These are phyloP conservation scores for Mollisia scopiformis DNA, from an alignment of 2,329 filamentous ascomycete species.

Conservation along the genomic window DNA sequence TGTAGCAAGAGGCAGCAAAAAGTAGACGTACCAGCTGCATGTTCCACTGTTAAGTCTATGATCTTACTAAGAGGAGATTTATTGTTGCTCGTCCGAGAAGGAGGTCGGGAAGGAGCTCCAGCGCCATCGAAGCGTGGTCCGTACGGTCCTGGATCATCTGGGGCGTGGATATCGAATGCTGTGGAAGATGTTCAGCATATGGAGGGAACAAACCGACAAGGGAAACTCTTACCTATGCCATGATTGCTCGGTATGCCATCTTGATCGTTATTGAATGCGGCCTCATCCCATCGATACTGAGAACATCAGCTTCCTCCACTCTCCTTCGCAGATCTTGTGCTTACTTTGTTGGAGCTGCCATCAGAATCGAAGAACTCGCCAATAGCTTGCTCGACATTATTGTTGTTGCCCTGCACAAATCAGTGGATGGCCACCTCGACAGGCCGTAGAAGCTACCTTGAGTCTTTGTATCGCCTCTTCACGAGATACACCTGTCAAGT, in stretches of 20 bases:
- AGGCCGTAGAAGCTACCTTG: constrained; percentile 22
- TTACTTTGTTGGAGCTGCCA: constrained; percentile 40
- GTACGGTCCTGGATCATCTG: constrained; percentile 48
- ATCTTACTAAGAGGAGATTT: constrained; percentile 58
- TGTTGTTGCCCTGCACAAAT: constrained; percentile 45
- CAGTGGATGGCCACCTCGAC: constrained; percentile 12
- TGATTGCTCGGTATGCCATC: constrained; percentile 50
- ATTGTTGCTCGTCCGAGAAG: constrained; percentile 58
- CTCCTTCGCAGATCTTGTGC: not conserved
- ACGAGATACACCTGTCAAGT: constrained; percentile 20
- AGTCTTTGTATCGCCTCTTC: constrained; percentile 31
- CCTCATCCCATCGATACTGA: constrained; percentile 60
- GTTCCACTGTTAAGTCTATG: constrained; percentile 49
- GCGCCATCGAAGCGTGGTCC: constrained; percentile 38
- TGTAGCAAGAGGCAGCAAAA: not conserved
- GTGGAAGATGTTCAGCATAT: constrained; percentile 10
- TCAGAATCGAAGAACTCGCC: constrained; percentile 55
- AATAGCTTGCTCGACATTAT: constrained; percentile 51
- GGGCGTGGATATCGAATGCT: constrained; percentile 61
- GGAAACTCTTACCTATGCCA: constrained; percentile 47
- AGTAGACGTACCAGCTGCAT: constrained; percentile 44
- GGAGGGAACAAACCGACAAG: not conserved
- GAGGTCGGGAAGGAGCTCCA: constrained; percentile 54
- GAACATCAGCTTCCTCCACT: constrained; percentile 12
- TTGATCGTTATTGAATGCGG: constrained; percentile 53